Percentiles rank a stretch among this genome's conserved stretches.
Evolutionary conservation across 2,329 filamentous ascomycete genomes (phyloP).

Genomic region (Epichloe hybrida): DNA sequence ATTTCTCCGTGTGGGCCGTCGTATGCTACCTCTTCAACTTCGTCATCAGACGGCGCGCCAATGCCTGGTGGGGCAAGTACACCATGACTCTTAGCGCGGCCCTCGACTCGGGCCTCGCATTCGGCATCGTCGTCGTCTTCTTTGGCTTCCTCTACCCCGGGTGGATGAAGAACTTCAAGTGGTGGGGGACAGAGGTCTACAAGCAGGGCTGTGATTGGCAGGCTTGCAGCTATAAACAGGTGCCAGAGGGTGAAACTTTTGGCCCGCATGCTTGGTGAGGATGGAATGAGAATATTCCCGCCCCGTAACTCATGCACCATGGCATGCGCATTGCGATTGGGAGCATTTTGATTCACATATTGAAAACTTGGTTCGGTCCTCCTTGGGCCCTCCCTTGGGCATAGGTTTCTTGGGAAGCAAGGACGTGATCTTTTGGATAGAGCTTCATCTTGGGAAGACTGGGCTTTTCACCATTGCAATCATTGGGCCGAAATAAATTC

Average conservation of each 20-base stretch:
- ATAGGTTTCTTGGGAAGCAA: not conserved
- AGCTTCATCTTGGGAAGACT: not conserved
- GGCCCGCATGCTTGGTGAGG: conserved; percentile 47
- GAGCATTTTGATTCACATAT: not conserved
- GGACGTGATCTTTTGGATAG: not conserved
- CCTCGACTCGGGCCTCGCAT: conserved; percentile 69
- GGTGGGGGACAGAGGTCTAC: conserved; percentile 84
- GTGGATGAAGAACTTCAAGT: conserved; percentile 57
- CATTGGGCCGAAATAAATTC: not conserved
- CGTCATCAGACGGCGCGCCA: conserved; percentile 52
- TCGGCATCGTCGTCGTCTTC: conserved; percentile 72
- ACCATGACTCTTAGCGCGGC: conserved; percentile 80
- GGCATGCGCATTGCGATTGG: not conserved
- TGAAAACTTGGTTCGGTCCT: too few species aligned
- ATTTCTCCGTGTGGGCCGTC: conserved; percentile 77
- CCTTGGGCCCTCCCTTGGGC: not conserved
- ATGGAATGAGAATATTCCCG: not conserved
- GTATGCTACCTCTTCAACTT: conserved; percentile 81
- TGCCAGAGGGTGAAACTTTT: conserved; percentile 51
- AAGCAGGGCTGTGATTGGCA: conserved; percentile 77
- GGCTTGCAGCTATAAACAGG: conserved; percentile 56
- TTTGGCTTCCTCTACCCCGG: conserved; percentile 78
- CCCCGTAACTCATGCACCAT: too few species aligned
- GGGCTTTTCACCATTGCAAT: not conserved
- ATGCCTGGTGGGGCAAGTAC: conserved; percentile 80